Percentiles rank a stretch among this genome's conserved stretches.
These are phyloP conservation scores for Micractinium conductrix DNA, from an alignment of 139 green algal genomes.

Conservation along the genomic window DNA sequence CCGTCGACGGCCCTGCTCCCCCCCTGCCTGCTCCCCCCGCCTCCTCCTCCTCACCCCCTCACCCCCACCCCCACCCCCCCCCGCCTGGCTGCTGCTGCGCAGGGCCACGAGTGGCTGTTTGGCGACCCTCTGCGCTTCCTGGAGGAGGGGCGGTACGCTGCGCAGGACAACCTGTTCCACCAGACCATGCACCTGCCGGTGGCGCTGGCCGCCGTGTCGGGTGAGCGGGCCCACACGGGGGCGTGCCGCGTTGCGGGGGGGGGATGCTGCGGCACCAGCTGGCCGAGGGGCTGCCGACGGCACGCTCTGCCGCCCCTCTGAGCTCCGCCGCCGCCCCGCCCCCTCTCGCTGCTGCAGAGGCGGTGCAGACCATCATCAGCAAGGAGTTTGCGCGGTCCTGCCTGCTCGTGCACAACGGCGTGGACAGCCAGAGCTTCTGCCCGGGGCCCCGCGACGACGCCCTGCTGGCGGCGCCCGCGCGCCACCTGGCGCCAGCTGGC, in stretches of 20 bases:
- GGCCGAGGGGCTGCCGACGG: not conserved
- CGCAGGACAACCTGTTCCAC: constrained; percentile 73
- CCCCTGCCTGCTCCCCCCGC: too few species aligned
- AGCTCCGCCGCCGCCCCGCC: not conserved
- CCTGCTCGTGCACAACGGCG: constrained; percentile 68
- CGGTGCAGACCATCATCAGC: constrained; percentile 60
- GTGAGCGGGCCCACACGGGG: too few species aligned
- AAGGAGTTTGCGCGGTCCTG: constrained; percentile 66
- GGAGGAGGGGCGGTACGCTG: constrained; percentile 40
- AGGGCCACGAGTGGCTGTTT: constrained; percentile 83
- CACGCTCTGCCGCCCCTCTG: not conserved
- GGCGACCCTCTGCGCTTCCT: constrained; percentile 70
- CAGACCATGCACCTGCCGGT: constrained; percentile 71
- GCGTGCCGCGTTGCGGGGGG: not conserved
- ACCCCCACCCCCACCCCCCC: too few species aligned
- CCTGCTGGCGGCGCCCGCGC: not conserved
- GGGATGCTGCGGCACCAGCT: not conserved
- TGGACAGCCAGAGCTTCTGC: constrained; percentile 67
- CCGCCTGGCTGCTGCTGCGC: not conserved
- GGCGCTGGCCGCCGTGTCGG: constrained; percentile 63
- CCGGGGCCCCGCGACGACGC: constrained; percentile 24
- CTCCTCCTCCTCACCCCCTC: not conserved
- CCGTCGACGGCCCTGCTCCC: too few species aligned
- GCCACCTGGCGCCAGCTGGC: constrained; percentile 19
- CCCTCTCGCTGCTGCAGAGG: not conserved